Conservation (phyloP, 495 filamentous ascomycete genomes). For the Tuber aestivum region DNA sequence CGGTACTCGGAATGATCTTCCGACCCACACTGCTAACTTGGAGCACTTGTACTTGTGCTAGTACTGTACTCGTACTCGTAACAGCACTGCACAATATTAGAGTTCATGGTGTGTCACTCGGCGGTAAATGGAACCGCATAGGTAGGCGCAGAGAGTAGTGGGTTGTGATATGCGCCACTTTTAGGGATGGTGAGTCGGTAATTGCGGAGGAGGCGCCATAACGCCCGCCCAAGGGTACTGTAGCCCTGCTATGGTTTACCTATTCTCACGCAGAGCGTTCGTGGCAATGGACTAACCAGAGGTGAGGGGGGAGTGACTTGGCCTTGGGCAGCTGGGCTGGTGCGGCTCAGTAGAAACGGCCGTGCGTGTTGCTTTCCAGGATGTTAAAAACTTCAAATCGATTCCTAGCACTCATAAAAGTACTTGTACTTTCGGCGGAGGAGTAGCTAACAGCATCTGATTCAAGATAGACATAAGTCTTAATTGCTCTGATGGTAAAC, state of each 20-base stretch:
- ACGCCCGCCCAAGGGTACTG: not conserved
- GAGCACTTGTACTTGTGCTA: too few species aligned
- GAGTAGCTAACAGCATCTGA: not conserved
- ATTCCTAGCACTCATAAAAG: too few species aligned
- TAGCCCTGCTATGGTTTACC: not conserved
- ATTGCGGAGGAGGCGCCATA: not conserved
- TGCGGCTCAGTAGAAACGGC: not conserved
- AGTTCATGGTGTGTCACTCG: not conserved
- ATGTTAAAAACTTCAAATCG: too few species aligned
- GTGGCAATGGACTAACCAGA: not conserved
- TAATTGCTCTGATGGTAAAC: not conserved
- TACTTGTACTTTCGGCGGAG: not conserved
- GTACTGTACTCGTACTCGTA: too few species aligned
- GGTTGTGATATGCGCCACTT: not conserved
- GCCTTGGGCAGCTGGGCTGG: not conserved
- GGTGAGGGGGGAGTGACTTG: not conserved
- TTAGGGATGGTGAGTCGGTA: not conserved
- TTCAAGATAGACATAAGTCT: not conserved
- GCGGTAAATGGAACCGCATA: not conserved
- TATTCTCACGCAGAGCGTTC: not conserved
- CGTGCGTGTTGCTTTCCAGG: too few species aligned
- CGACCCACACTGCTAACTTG: not conserved
- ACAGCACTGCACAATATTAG: not conserved
- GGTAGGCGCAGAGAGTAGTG: not conserved
- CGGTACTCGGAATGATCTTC: too few species aligned